These are phyloP conservation scores for Furcasterigmium sp. DNA, from an alignment of 2,329 filamentous ascomycete genomes.

Conservation along the genomic window DNA sequence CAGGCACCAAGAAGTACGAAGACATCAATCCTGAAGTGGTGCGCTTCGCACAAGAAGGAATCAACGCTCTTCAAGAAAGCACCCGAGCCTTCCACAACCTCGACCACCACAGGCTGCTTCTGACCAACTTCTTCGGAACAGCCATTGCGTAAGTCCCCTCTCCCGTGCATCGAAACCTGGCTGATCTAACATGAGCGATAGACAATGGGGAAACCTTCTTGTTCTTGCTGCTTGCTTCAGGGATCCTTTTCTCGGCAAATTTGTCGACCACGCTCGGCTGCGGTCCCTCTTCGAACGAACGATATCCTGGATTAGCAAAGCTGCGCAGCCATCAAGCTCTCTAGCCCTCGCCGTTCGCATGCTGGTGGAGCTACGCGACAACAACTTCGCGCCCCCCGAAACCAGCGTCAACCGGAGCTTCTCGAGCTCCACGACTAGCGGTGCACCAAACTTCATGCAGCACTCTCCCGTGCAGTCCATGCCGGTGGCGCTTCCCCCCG, in stretches of 20 bases:
- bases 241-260: slow-evolving; percentile 54
- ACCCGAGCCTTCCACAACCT: slow-evolving; percentile 74
- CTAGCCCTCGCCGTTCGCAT: slow-evolving; percentile 71
- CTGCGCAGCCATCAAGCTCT: slow-evolving; percentile 68
- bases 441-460: not conserved
- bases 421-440: slow-evolving; percentile 29
- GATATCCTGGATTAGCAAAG: slow-evolving; percentile 67
- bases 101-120: slow-evolving; percentile 62
- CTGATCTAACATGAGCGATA: slow-evolving; percentile 25
- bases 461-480: not conserved
- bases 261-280: slow-evolving; percentile 53
- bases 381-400: slow-evolving; percentile 29
- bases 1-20: slow-evolving; percentile 22
- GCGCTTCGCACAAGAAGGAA: slow-evolving; percentile 54
- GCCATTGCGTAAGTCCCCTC: slow-evolving; percentile 79
- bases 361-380: slow-evolving; percentile 50
- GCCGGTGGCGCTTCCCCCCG: not conserved
- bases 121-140: slow-evolving; percentile 96
- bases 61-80: slow-evolving; percentile 75
- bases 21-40: slow-evolving; percentile 42
- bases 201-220: slow-evolving; percentile 94
- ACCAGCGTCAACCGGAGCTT: slow-evolving; percentile 31
- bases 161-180: not conserved
- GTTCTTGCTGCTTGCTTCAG: slow-evolving; percentile 79
- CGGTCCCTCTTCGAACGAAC: slow-evolving; percentile 64